These are phyloP conservation scores for Teratosphaeria destructans DNA, from an alignment of 2,329 filamentous ascomycete species.

Conservation along the genomic window DNA sequence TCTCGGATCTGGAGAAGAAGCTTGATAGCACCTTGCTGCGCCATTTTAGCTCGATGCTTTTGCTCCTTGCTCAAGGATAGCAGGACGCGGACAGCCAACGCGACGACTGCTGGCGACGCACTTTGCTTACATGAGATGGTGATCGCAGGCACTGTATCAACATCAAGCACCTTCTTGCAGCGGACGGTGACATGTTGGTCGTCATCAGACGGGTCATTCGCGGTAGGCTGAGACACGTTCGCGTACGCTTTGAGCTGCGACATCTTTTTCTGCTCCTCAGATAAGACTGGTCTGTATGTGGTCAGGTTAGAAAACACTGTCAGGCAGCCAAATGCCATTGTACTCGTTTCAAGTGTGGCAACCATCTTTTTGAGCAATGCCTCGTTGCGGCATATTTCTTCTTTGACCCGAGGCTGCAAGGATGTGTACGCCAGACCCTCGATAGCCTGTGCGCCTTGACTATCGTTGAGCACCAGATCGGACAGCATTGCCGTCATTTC, in stretches of 20 bases:
- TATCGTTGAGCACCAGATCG: conserved; percentile 24
- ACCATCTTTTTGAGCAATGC: conserved; percentile 62
- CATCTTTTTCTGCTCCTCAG: conserved; percentile 89
- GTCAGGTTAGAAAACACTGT: conserved; percentile 82
- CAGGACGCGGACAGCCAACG: conserved; percentile 65
- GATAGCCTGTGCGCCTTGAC: conserved; percentile 54
- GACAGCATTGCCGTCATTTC: conserved; percentile 21
- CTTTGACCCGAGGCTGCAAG: conserved; percentile 73
- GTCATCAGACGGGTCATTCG: conserved; percentile 59
- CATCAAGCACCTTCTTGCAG: conserved; percentile 69
- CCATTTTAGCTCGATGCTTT: conserved; percentile 64
- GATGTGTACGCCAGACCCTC: conserved; percentile 91
- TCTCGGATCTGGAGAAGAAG: conserved; percentile 64
- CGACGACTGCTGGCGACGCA: conserved; percentile 54
- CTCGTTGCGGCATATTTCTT: conserved; percentile 60
- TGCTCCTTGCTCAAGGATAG: conserved; percentile 66
- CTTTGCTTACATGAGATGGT: conserved; percentile 41
- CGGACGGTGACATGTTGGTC: conserved; percentile 65
- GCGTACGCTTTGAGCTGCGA: conserved; percentile 89
- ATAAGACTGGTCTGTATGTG: conserved; percentile 62
- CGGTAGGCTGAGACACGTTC: conserved; percentile 58
- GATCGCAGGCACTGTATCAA: conserved; percentile 65
- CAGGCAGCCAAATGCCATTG: conserved; percentile 64
- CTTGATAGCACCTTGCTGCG: conserved; percentile 88
- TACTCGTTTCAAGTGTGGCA: conserved; percentile 43